Evolutionary conservation across 2,329 filamentous ascomycete genomes (phyloP).

Genomic region (Bisporella sp.): DNA sequence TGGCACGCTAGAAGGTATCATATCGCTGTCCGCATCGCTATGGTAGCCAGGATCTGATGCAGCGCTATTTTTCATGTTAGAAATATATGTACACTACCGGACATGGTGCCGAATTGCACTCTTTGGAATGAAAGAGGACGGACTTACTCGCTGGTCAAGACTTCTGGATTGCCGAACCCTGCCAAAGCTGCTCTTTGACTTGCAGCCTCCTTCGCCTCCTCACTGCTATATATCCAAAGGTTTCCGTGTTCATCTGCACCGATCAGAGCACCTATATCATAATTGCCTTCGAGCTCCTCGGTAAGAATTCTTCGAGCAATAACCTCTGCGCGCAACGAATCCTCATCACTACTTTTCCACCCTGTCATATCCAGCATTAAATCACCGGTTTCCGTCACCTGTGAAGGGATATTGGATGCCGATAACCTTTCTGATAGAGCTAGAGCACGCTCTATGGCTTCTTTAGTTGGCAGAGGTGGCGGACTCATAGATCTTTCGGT

Average conservation of each 20-base stretch:
- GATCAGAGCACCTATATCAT: slow-evolving; percentile 92
- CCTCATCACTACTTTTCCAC: slow-evolving; percentile 90
- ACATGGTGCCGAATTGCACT: neutral
- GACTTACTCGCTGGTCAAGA: slow-evolving; percentile 38
- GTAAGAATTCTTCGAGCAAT: slow-evolving; percentile 86
- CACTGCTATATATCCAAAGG: slow-evolving; percentile 98
- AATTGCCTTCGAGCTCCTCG: slow-evolving; percentile 88
- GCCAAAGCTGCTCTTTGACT: slow-evolving; percentile 53
- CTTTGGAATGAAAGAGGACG: neutral
- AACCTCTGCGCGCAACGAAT: slow-evolving; percentile 86
- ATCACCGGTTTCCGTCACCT: slow-evolving; percentile 88
- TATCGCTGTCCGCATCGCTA: slow-evolving; percentile 69
- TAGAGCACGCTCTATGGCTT: slow-evolving; percentile 78
- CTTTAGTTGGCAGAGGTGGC: slow-evolving; percentile 60
- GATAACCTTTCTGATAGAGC: slow-evolving; percentile 82
- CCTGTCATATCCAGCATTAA: slow-evolving; percentile 98
- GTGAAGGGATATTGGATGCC: slow-evolving; percentile 84
- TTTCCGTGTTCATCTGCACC: slow-evolving; percentile 94
- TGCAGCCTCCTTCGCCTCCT: slow-evolving; percentile 88
- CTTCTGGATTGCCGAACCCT: slow-evolving; percentile 30
- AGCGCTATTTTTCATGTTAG: slow-evolving; percentile 33
- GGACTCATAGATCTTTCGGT: slow-evolving; percentile 67
- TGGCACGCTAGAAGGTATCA: slow-evolving; percentile 35
- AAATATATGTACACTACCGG: neutral
- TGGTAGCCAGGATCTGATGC: slow-evolving; percentile 92